phyloP scores from a whole-genome alignment of 192 early-diverging fungal species.

The Bifiguratus adelaidae region DNA sequence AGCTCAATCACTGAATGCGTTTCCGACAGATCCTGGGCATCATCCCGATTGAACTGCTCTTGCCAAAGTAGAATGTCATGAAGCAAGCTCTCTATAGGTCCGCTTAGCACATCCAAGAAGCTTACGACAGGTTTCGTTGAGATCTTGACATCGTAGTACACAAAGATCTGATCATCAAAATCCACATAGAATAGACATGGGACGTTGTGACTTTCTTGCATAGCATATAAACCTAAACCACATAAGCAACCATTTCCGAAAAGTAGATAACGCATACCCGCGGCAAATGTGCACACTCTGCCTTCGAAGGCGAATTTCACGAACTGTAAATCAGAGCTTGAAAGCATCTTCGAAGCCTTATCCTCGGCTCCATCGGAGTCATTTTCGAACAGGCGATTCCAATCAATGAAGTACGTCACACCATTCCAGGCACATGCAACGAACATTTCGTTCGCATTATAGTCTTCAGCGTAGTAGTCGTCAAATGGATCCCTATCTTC shows the following conservation, averaged over 20 bases:
- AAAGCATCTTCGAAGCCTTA: not conserved
- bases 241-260: not conserved
- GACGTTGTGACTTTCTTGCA: conserved; percentile 32
- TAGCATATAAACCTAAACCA: conserved; percentile 34
- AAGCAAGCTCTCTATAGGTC: conserved; percentile 21
- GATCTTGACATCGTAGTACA: conserved; percentile 42
- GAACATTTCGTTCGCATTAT: conserved; percentile 30
- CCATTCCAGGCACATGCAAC: conserved; percentile 49
- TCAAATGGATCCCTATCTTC: too few relatives aligned
- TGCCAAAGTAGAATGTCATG: conserved; percentile 12
- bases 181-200: conserved; percentile 49
- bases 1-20: conserved; percentile 3
- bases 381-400: conserved; percentile 13
- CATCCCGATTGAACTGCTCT: conserved; percentile 5
- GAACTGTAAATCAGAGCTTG: conserved; percentile 26
- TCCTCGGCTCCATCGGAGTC: not conserved
- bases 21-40: not conserved
- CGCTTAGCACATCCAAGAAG: conserved; percentile 32
- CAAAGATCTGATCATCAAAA: conserved; percentile 48
- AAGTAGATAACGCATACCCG: conserved; percentile 19
- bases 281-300: conserved; percentile 46
- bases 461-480: conserved; percentile 7
- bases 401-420: conserved; percentile 42
- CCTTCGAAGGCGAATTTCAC: conserved; percentile 45
- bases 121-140: conserved; percentile 25